Evolutionary conservation across 129 eudicot genomes (phyloP).

Genomic region (Deinandra increscens): DNA sequence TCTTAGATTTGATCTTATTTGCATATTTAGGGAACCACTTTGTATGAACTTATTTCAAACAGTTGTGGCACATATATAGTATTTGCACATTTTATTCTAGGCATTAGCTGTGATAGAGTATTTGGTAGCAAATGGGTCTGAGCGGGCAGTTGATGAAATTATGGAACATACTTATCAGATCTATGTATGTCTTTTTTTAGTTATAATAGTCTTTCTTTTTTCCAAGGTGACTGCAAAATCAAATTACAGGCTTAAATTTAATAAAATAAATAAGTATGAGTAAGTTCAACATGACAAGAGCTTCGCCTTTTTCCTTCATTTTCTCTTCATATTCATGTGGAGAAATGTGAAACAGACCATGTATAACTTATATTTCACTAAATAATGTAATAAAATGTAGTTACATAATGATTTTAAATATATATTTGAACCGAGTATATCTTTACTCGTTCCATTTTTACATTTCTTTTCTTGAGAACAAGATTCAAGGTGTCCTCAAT

Average conservation of each 20-base stretch:
- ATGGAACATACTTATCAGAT: constrained; percentile 92
- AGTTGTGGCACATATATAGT: no score
- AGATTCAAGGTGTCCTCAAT: no score
- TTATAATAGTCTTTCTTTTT: no score
- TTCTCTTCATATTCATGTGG: constrained; percentile 85
- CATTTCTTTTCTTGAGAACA: constrained; percentile 94
- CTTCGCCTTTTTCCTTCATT: constrained; percentile 93
- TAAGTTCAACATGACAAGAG: constrained; percentile 51
- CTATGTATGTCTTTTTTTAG: constrained; percentile 54
- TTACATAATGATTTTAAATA: neutral
- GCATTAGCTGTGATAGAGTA: constrained; percentile 89
- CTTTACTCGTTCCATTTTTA: constrained; percentile 22
- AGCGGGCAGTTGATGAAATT: constrained; percentile 97
- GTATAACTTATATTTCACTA: neutral
- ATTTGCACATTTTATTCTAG: constrained; percentile 53
- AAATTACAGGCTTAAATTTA: neutral
- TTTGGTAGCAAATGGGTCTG: constrained; percentile 96
- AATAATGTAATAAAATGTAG: neutral
- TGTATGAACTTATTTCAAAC: no score
- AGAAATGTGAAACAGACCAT: constrained; percentile 6
- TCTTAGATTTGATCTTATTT: no score
- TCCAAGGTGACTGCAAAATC: constrained; percentile 81
- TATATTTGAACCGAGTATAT: neutral
- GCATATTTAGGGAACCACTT: no score
- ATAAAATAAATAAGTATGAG: neutral